Base-by-base conservation (phyloP, 2,329 filamentous ascomycete genomes). In the Nakataea oryzae region DNA sequence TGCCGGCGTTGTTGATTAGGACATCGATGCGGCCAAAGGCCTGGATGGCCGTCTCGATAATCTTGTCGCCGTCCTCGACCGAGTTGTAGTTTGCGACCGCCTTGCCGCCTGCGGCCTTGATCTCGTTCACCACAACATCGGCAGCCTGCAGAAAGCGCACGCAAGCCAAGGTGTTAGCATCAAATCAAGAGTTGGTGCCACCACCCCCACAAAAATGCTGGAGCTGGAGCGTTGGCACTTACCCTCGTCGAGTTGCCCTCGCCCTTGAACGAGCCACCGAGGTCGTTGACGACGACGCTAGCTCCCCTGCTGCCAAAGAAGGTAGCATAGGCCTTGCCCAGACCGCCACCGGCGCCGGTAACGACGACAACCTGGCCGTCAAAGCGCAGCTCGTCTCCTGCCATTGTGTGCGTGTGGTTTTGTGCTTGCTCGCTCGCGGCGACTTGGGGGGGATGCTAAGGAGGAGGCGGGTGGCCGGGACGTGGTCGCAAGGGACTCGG, bases 41-140 rank as follows among this genome's bases (percentile, higher is more conserved):
- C 75, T 90, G 80, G 73, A 95, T 89, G 69, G 90, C 90, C 28
- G 90, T 93, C 67, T 93, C 87, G 78, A 99, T 96, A 75, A 99
- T 97, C 76, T 85, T 88, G 64, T 97, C 93, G 70, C 95, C 95
- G 70, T 93, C 83, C 79, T 95, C 91, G 77, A 96, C 93, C 74
- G 85, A 87, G 80, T 99, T 90, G 82, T 97, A 97, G 84, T 97
- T 97, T 76, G 93, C 92, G 59, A 96, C 93, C 64, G 95, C 95
- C 77, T 96, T 96, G 75, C 95, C 95, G 74, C 95, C 95, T 61
- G 88, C 89, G 72, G 86, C 83, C 76, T 88, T 92, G 76, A 93
- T 93, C 78, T 91, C 87, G 69, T 91, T 79, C 73, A 93, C 89
- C 64, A 93, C 89, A 58, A 87, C 83, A 82, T 96, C 90, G 70